Evolutionary conservation across 2,329 filamentous ascomycete genomes (phyloP), one percentile per base, ranked within the genome.

Genomic region (Phoma herbarum): DNA sequence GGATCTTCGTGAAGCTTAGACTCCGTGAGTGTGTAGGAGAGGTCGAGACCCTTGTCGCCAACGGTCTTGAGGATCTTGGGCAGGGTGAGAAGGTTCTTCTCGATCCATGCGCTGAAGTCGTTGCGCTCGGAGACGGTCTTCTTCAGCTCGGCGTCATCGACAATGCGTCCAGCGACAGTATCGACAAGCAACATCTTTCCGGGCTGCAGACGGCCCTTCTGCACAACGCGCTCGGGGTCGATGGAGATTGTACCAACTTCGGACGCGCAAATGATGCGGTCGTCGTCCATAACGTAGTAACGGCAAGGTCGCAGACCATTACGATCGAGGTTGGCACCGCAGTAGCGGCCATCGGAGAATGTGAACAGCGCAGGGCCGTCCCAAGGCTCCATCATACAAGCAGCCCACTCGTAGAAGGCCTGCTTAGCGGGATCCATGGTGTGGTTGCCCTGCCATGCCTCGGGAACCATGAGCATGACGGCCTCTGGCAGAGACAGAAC

Each of bases 321-420:
- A 79, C 94, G 89, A 81, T 98, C 94, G 23, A 98, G 85, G 78
- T 97, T 98, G 67, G 94, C 94, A 85, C 94, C 94, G 73, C 94
- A 98, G 84, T 95, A 98, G 63, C 94, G 89, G 61, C 94, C 94
- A 77, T 98, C 94, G 26, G 94, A 92, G 79, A 98, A 98, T 7
- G 93, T 97, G 83, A 98, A 98, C 29, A 98, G 87, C 55, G 94
- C 94, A 31, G 94, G 94, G 18, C 94, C 94, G 79, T 98, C 94
- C 94, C 94, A 98, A 16, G 94, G 93, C 82, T 98, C 94, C 94
- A 98, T 98, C 84, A 96, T 91, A 79, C 94, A 98, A 66, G 93
- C 93, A 72, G 94, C 94, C 93, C 94, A 98, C 78, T 98, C 93
- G 80, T 98, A 98, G 81, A 97, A 98, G 50, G 94, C 94, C 59